Conservation (phyloP, 1,284 basidiomycete species). For the Golubevia sp. region DNA sequence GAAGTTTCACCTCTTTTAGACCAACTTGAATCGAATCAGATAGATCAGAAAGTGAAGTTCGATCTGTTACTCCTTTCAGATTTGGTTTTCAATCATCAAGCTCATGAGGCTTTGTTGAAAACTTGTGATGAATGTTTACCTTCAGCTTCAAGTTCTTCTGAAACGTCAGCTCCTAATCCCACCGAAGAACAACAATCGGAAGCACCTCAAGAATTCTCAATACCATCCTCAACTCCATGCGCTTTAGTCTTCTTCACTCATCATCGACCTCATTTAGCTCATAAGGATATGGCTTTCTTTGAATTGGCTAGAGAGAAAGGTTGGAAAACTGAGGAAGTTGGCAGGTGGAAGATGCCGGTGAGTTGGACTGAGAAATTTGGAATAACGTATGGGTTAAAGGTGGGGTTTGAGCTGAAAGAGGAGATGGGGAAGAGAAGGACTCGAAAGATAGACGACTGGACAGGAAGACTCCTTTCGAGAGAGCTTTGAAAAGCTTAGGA, state of each 20-base stretch:
- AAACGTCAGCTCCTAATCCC: no score
- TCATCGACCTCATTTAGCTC: slow-evolving; percentile 52
- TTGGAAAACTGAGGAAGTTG: slow-evolving; percentile 38
- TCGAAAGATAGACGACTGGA: no score
- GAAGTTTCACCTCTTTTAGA: slow-evolving; percentile 23
- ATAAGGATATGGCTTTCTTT: slow-evolving; percentile 56
- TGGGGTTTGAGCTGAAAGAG: no score
- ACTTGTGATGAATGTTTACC: slow-evolving; percentile 45
- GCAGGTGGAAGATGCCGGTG: slow-evolving; percentile 38
- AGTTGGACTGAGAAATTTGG: not conserved
- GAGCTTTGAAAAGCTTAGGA: not conserved
- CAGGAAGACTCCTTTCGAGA: not conserved
- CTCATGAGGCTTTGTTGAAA: slow-evolving; percentile 48
- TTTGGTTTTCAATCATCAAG: slow-evolving; percentile 58
- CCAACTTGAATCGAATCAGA: slow-evolving; percentile 13
- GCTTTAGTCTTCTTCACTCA: slow-evolving; percentile 58
- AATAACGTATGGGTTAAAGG: no score
- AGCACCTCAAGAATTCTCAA: no score
- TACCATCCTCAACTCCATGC: slow-evolving; percentile 7
- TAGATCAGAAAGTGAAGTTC: slow-evolving; percentile 23
- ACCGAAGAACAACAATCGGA: no score
- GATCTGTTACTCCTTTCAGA: slow-evolving; percentile 52
- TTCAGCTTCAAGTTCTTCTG: no score
- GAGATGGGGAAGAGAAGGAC: no score
- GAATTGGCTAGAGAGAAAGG: slow-evolving; percentile 39